These are phyloP conservation scores for rapeseed (Brassica napus) DNA, from an alignment of 345 rosid species.

Conservation along the genomic window Da-Ae NC_063452.1:61352001-61352500, in stretches of 20 bases:
- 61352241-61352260: not conserved
- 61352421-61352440: conserved; percentile 80
- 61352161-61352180: conserved; percentile 87
- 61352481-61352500: conserved; percentile 79
- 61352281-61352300: conserved; percentile 48
- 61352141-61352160: conserved; percentile 81
- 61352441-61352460: conserved; percentile 83
- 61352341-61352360: conserved; percentile 90
- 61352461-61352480: conserved; percentile 92
- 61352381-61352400: conserved; percentile 91
- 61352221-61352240: not conserved
- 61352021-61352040: conserved; percentile 34
- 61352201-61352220: not conserved
- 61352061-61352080: conserved; percentile 92
- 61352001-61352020: not conserved
- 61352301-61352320: conserved; percentile 86
- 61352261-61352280: conserved; percentile 12
- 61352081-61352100: conserved; percentile 93
- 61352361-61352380: conserved; percentile 86
- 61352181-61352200: conserved; percentile 99
- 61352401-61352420: conserved; percentile 96
- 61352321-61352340: conserved; percentile 92
- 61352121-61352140: conserved; percentile 58
- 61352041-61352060: conserved; percentile 66
- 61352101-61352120: conserved; percentile 72